phyloP scores from a whole-genome alignment of 2,329 filamentous ascomycete species.

The Botrytis elliptica region DNA sequence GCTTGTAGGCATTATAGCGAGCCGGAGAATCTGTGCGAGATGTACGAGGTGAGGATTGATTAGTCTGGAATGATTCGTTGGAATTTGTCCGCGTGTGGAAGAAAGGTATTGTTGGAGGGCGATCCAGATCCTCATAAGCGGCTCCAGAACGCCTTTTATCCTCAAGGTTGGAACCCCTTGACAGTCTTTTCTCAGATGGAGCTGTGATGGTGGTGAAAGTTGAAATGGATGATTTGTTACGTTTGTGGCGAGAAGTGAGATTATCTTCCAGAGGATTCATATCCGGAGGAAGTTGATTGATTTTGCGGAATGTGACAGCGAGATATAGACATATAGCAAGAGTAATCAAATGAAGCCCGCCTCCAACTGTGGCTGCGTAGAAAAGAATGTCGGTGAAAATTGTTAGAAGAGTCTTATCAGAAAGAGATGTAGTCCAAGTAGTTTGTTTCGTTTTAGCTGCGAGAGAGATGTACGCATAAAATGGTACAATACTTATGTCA shows the following conservation, averaged over 20 bases:
- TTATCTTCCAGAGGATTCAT: conserved; percentile 93
- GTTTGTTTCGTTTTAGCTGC: conserved; percentile 42
- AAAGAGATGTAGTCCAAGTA: conserved; percentile 68
- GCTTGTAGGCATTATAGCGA: conserved; percentile 52
- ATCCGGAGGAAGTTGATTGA: conserved; percentile 79
- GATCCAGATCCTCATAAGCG: conserved; percentile 47
- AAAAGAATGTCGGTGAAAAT: conserved; percentile 66
- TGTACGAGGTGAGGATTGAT: conserved; percentile 51
- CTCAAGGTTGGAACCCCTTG: conserved; percentile 43
- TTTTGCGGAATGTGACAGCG: conserved; percentile 75
- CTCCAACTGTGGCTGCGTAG: conserved; percentile 62
- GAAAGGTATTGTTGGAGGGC: conserved; percentile 67
- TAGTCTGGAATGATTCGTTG: conserved; percentile 54
- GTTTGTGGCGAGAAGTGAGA: conserved; percentile 79
- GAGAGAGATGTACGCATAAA: conserved; percentile 57
- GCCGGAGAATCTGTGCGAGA: conserved; percentile 56
- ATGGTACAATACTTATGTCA: conserved; percentile 58
- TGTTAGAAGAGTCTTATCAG: conserved; percentile 52
- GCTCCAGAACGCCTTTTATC: conserved; percentile 46
- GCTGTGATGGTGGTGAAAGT: conserved; percentile 38
- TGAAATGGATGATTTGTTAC: conserved; percentile 58
- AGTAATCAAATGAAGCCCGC: conserved; percentile 68
- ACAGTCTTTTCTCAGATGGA: conserved; percentile 58
- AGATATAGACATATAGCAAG: conserved; percentile 72
- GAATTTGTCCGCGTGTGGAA: conserved; percentile 72